A percentile compares a stretch with the other conserved stretches of the same genome.
Evolutionary conservation across 2,329 filamentous ascomycete genomes (phyloP).

Genomic region (Basipetospora sp.): DNA sequence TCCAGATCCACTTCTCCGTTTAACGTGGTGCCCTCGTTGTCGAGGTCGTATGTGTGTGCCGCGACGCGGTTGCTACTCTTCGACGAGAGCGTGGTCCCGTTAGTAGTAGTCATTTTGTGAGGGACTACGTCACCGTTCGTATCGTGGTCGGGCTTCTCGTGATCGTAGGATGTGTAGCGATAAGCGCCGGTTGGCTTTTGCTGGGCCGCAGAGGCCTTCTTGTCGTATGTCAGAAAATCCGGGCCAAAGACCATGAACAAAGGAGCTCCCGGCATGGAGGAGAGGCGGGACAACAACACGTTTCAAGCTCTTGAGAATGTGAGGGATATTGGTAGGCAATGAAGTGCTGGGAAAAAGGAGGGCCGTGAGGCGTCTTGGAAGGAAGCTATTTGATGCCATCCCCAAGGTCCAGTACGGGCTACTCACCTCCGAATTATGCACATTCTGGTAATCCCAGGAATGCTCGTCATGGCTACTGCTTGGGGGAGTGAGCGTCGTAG

Average conservation of each 20-base stretch:
- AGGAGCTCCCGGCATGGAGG: too few species aligned
- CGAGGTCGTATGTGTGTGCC: slow-evolving; percentile 3
- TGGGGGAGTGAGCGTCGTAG: slow-evolving; percentile 28
- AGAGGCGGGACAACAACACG: too few species aligned
- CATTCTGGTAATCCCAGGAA: slow-evolving; percentile 26
- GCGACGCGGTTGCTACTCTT: slow-evolving; percentile 9
- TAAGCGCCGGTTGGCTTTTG: slow-evolving; percentile 3
- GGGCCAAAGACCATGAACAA: too few species aligned
- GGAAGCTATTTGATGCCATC: slow-evolving; percentile 13
- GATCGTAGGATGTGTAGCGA: slow-evolving; percentile 1
- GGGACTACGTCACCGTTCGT: slow-evolving; percentile 10
- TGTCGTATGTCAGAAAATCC: background rate
- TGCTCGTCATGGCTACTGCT: slow-evolving; percentile 34
- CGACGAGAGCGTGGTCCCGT: background rate
- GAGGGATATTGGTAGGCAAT: too few species aligned
- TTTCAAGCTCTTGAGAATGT: too few species aligned
- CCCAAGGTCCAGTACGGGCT: too few species aligned
- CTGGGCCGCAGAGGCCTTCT: background rate
- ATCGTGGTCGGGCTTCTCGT: background rate
- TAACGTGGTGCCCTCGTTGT: background rate
- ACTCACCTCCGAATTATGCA: slow-evolving; percentile 23
- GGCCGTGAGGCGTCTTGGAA: too few species aligned
- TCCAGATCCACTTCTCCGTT: background rate
- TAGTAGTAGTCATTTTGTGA: slow-evolving; percentile 8
- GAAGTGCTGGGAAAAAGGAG: too few species aligned